Percentiles rank a stretch among this genome's conserved stretches.
phyloP scores from a whole-genome alignment of 495 filamentous ascomycete genomes.

The Hyaloscypha variabilis region DNA sequence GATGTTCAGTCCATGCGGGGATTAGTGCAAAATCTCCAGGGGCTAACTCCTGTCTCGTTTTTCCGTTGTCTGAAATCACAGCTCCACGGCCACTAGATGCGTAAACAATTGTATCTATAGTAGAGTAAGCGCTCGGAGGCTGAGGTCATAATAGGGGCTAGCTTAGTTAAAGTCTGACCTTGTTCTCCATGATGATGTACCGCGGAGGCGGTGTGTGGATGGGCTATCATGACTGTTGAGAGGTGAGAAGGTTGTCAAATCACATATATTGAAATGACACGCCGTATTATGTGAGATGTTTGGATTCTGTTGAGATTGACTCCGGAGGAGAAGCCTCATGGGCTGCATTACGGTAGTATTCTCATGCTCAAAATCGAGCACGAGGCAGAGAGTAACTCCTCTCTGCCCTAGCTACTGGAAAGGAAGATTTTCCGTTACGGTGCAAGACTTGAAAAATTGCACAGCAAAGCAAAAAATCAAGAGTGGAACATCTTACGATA shows the following conservation, averaged over 20 bases:
- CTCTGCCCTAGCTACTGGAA: too few species aligned
- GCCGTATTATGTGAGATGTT: background rate
- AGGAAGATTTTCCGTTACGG: background rate
- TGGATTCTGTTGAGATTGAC: background rate
- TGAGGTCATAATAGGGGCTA: background rate
- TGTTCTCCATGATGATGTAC: constrained; percentile 56
- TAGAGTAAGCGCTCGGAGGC: background rate
- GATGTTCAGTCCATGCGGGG: constrained; percentile 65
- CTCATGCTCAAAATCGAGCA: background rate
- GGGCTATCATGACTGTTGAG: constrained; percentile 51
- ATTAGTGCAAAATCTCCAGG: constrained; percentile 68
- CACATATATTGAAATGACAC: background rate
- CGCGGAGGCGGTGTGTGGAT: constrained; percentile 51
- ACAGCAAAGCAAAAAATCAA: background rate
- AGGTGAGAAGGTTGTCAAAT: background rate
- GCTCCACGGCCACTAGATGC: constrained; percentile 49
- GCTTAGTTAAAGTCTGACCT: constrained; percentile 32
- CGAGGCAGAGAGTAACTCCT: background rate
- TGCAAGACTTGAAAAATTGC: too few species aligned
- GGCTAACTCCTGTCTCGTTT: constrained; percentile 46
- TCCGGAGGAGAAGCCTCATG: background rate
- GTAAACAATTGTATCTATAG: constrained; percentile 43
- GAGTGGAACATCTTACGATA: background rate
- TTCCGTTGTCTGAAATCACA: constrained; percentile 37
- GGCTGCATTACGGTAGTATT: background rate